These are phyloP conservation scores for Drechslerella dactyloides DNA, from an alignment of 2,329 filamentous ascomycete genomes.

Conservation along the genomic window DNA sequence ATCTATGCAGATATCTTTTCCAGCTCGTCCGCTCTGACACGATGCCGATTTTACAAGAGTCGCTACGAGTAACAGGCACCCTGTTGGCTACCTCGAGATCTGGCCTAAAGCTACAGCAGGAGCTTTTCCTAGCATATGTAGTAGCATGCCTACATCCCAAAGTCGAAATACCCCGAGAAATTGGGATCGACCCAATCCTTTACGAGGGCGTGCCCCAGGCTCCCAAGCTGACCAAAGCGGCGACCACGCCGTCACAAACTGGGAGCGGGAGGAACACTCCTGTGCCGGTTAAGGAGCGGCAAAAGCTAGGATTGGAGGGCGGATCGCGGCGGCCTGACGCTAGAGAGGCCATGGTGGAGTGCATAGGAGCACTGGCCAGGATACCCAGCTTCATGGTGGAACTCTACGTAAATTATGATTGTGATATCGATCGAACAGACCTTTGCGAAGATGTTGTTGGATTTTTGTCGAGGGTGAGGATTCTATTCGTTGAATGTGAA, in stretches of 20 bases:
- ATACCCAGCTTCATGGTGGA: constrained; percentile 96
- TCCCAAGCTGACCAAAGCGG: constrained; percentile 81
- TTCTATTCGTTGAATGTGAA: constrained; percentile 14
- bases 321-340: constrained; percentile 91
- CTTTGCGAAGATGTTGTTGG: constrained; percentile 95
- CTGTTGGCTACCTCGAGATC: constrained; percentile 86
- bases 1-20: constrained; percentile 90
- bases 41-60: constrained; percentile 91
- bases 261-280: constrained; percentile 85
- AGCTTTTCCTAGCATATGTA: constrained; percentile 91
- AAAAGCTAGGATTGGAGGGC: constrained; percentile 89
- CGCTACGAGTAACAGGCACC: constrained; percentile 87
- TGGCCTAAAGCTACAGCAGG: constrained; percentile 93
- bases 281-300: constrained; percentile 87
- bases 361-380: constrained; percentile 84
- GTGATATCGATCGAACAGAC: constrained; percentile 87
- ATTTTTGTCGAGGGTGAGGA: constrained; percentile 71
- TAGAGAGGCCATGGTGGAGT: constrained; percentile 97
- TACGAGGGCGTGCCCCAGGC: constrained; percentile 93
- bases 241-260: constrained; percentile 66
- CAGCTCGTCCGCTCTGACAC: constrained; percentile 96
- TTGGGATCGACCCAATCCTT: constrained; percentile 85
- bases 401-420: constrained; percentile 97
- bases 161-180: constrained; percentile 90
- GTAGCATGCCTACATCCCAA: constrained; percentile 91